Conservation (phyloP, 73 alveolate genomes). For the Paramecium octaurelia region DNA sequence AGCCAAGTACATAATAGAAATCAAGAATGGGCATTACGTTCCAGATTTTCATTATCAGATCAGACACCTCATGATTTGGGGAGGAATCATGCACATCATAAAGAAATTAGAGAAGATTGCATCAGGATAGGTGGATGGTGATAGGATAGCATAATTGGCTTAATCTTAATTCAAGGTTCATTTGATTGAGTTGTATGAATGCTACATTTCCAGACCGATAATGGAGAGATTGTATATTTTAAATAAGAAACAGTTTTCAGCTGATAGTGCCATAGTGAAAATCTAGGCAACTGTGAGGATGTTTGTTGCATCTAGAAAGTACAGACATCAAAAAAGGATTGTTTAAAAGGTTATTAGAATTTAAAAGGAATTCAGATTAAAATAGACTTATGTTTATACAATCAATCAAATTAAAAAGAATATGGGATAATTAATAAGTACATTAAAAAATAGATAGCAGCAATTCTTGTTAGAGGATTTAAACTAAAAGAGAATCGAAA, state of each 20-base stretch:
- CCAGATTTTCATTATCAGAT: background rate
- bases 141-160: conserved; percentile 25
- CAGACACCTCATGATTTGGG: background rate
- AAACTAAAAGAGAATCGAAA: background rate
- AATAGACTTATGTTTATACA: background rate
- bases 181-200: background rate
- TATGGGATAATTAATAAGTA: background rate
- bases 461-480: background rate
- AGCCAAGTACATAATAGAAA: background rate
- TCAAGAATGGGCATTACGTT: background rate
- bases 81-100: background rate
- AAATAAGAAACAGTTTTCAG: conserved; percentile 22
- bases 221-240: conserved; percentile 29
- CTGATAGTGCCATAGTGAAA: background rate
- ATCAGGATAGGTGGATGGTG: conserved; percentile 40
- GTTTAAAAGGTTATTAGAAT: conserved; percentile 32
- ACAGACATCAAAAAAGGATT: conserved; percentile 12
- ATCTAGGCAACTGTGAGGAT: background rate
- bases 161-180: background rate
- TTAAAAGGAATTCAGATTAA: conserved; percentile 26
- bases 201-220: conserved; percentile 21
- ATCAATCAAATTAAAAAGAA: background rate
- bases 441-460: conserved; percentile 2
- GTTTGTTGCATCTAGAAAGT: background rate
- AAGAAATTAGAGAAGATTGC: conserved; percentile 14